Evolutionary conservation across 2,329 filamentous ascomycete genomes (phyloP).

Genomic region (Pezicula rhizophila): DNA sequence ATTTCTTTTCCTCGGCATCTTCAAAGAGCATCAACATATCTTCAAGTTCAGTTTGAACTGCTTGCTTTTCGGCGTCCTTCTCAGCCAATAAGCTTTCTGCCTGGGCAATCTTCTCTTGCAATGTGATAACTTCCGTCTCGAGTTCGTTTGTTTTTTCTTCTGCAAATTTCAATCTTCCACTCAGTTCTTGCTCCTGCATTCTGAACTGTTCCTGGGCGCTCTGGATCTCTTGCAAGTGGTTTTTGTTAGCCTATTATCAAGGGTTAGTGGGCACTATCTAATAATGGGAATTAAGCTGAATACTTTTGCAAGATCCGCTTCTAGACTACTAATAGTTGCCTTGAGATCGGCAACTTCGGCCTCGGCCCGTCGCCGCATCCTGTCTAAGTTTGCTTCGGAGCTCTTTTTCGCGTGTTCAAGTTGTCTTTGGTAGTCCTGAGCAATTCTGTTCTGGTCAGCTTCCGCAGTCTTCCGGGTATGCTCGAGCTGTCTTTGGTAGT

Average conservation of each 20-base stretch:
- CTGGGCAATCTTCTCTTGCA: conserved; percentile 28
- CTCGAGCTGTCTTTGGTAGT: conserved; percentile 38
- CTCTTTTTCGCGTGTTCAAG: conserved; percentile 42
- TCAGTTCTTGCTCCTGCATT: conserved; percentile 30
- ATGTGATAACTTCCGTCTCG: conserved; percentile 19
- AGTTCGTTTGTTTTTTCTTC: conserved; percentile 41
- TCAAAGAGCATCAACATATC: conserved; percentile 77
- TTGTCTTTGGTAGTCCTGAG: conserved; percentile 33
- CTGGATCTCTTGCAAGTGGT: conserved; percentile 54
- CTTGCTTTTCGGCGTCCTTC: conserved; percentile 56
- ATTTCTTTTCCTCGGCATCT: conserved; percentile 71
- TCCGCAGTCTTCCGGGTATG: too few species aligned
- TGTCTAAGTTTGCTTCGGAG: conserved; percentile 43
- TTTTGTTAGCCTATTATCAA: conserved; percentile 47
- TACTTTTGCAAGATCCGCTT: conserved; percentile 58
- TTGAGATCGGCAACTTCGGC: conserved; percentile 59
- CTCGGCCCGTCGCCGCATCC: conserved; percentile 43
- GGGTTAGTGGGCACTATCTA: not conserved
- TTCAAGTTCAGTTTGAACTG: conserved; percentile 68
- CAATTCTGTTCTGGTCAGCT: conserved; percentile 21
- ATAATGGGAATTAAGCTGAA: conserved; percentile 3
- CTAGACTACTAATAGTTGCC: conserved; percentile 53
- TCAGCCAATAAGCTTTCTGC: conserved; percentile 26
- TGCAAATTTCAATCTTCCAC: conserved; percentile 17
- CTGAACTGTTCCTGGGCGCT: conserved; percentile 45